Percentiles rank a stretch among this genome's conserved stretches.
Evolutionary conservation across 345 rosid species (phyloP).

Genomic region (Lepidium sativum): DNA sequence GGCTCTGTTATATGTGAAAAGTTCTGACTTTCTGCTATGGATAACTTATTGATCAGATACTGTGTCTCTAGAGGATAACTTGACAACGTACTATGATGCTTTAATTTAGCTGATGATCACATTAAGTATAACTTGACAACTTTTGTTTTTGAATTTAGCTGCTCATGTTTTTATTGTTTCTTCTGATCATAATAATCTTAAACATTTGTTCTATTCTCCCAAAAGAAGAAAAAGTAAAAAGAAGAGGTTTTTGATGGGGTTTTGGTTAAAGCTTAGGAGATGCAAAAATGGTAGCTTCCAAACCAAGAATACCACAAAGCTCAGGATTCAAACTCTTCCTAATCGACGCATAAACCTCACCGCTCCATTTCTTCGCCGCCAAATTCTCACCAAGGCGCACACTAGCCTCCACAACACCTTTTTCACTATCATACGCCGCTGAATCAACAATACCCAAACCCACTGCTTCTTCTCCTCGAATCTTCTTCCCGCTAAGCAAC

Average conservation of each 20-base stretch:
- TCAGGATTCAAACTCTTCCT: slow-evolving; percentile 73
- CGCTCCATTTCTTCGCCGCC: slow-evolving; percentile 45
- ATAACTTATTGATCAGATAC: not conserved
- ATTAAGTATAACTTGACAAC: too few relatives aligned
- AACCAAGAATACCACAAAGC: slow-evolving; percentile 38
- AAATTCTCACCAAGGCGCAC: slow-evolving; percentile 43
- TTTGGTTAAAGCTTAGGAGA: slow-evolving; percentile 30
- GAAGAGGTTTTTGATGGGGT: too few relatives aligned
- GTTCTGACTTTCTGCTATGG: not conserved
- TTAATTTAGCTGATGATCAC: too few relatives aligned
- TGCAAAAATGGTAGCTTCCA: slow-evolving; percentile 20
- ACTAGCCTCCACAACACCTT: slow-evolving; percentile 36
- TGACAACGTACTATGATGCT: too few relatives aligned
- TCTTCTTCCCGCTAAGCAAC: slow-evolving; percentile 43
- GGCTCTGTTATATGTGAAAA: not conserved
- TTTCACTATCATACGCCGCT: slow-evolving; percentile 43
- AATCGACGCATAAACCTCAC: slow-evolving; percentile 56
- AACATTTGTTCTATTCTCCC: too few relatives aligned
- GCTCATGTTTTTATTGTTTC: not conserved
- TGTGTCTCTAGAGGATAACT: too few relatives aligned
- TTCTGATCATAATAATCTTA: too few relatives aligned
- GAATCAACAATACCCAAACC: slow-evolving; percentile 48
- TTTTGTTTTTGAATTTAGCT: not conserved
- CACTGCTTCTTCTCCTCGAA: slow-evolving; percentile 57
- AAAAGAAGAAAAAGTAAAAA: too few relatives aligned